phyloP scores from a whole-genome alignment of 2,329 filamentous ascomycete genomes.

The Pseudomassariella vexata region DNA sequence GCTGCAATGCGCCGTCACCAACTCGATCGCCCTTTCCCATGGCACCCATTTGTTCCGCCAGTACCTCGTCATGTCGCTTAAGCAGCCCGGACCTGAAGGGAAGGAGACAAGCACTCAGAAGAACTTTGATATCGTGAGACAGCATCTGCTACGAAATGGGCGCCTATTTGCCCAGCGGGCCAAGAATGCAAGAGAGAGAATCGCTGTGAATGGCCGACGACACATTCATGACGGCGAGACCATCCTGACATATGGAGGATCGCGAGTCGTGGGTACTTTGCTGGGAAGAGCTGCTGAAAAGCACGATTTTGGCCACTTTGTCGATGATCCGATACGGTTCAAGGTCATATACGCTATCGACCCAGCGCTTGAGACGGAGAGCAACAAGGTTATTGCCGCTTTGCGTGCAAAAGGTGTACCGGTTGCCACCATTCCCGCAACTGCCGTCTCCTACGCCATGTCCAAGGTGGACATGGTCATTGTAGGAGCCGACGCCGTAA shows the following conservation, averaged over 20 bases:
- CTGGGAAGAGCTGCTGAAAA: constrained; percentile 68
- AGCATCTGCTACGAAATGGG: constrained; percentile 80
- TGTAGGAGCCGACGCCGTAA: constrained; percentile 76
- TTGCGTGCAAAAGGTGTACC: constrained; percentile 71
- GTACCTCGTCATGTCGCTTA: constrained; percentile 75
- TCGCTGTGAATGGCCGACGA: constrained; percentile 50
- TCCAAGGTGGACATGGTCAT: constrained; percentile 64
- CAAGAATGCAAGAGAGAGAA: constrained; percentile 76
- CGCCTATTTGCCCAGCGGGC: constrained; percentile 82
- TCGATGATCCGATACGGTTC: constrained; percentile 57
- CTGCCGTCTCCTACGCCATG: constrained; percentile 74
- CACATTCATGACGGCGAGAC: constrained; percentile 73
- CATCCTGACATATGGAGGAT: constrained; percentile 88
- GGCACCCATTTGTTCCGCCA: constrained; percentile 94
- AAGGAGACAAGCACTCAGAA: constrained; percentile 28
- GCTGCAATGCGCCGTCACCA: constrained; percentile 73
- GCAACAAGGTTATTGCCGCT: constrained; percentile 62
- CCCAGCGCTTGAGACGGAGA: constrained; percentile 51
- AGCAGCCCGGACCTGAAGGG: constrained; percentile 39
- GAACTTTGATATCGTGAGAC: constrained; percentile 76
- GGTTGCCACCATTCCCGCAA: constrained; percentile 74
- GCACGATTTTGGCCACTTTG: constrained; percentile 26
- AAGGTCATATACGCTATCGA: constrained; percentile 75
- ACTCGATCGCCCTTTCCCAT: constrained; percentile 86
- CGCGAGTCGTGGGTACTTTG: constrained; percentile 73